Conservation (phyloP, 2,329 filamentous ascomycete genomes). For the Ophiostoma sp. region DNA sequence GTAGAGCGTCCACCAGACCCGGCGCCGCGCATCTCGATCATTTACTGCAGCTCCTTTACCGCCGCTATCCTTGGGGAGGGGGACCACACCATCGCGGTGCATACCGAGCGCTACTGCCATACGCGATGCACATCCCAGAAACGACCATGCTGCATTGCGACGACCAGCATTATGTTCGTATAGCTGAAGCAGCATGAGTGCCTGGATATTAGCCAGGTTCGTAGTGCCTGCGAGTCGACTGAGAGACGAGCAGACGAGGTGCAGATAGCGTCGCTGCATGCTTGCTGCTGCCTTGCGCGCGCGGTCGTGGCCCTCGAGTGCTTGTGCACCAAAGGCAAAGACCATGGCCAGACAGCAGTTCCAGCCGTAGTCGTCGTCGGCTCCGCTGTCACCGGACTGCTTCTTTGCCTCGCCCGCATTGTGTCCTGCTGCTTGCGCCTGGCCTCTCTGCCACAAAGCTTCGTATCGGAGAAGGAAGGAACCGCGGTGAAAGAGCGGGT, state of each 20-base stretch:
- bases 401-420: neutral
- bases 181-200: conserved; percentile 38
- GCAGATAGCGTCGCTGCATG: conserved; percentile 24
- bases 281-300: conserved; percentile 17
- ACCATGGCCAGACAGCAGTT: conserved; percentile 27
- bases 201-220: conserved; percentile 38
- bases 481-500: conserved; percentile 23
- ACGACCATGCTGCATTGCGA: conserved; percentile 39
- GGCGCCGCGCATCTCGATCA: conserved; percentile 32
- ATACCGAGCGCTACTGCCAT: conserved; percentile 42
- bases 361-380: conserved; percentile 23
- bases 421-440: neutral
- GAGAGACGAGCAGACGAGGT: conserved; percentile 23
- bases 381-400: neutral
- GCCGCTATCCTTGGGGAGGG: neutral
- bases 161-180: conserved; percentile 43
- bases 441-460: conserved; percentile 21
- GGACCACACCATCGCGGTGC: conserved; percentile 32
- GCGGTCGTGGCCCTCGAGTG: conserved; percentile 24
- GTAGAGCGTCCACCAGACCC: conserved; percentile 35
- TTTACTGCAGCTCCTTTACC: neutral
- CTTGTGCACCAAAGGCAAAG: conserved; percentile 26
- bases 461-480: conserved; percentile 23
- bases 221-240: conserved; percentile 27
- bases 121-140: conserved; percentile 39